These are phyloP conservation scores for Ilyonectria robusta DNA, from an alignment of 2,329 filamentous ascomycete species.

Conservation along the genomic window DNA sequence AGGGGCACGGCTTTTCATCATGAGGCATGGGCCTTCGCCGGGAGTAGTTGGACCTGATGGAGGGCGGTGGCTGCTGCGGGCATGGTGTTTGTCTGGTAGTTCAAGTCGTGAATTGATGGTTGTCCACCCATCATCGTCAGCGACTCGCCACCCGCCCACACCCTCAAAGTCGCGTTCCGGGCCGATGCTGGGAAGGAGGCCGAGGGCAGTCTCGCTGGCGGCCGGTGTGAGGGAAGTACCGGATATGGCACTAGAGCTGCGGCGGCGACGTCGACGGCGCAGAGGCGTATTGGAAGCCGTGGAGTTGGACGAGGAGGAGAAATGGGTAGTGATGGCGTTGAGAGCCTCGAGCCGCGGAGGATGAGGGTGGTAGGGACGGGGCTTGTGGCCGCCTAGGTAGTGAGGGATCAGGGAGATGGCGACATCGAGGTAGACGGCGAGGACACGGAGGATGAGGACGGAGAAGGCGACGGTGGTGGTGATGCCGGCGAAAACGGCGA, in stretches of 20 bases:
- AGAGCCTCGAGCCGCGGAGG: conserved; percentile 18
- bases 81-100: conserved; percentile 59
- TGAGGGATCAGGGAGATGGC: conserved; percentile 70
- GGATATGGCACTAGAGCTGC: conserved; percentile 54
- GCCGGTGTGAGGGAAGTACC: conserved; percentile 52
- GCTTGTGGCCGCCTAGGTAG: conserved; percentile 62
- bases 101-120: conserved; percentile 68
- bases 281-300: conserved; percentile 36
- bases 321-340: conserved; percentile 23
- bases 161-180: conserved; percentile 72
- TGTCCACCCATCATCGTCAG: conserved; percentile 64
- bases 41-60: conserved; percentile 58
- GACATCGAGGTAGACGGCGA: conserved; percentile 75
- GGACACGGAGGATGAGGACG: conserved; percentile 72
- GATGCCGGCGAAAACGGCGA: conserved; percentile 73
- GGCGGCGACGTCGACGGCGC: conserved; percentile 50
- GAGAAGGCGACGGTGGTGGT: conserved; percentile 75
- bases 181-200: conserved; percentile 63
- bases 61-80: conserved; percentile 60
- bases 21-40: conserved; percentile 58
- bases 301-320: conserved; percentile 36
- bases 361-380: conserved; percentile 47
- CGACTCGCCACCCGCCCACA: conserved; percentile 70
- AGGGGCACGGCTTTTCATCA: conserved; percentile 59
- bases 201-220: conserved; percentile 54